A percentile compares a stretch with the other conserved stretches of the same genome.
These are phyloP conservation scores for Mikania micrantha DNA, from an alignment of 129 eudicot genomes.

Conservation along the genomic window DNA sequence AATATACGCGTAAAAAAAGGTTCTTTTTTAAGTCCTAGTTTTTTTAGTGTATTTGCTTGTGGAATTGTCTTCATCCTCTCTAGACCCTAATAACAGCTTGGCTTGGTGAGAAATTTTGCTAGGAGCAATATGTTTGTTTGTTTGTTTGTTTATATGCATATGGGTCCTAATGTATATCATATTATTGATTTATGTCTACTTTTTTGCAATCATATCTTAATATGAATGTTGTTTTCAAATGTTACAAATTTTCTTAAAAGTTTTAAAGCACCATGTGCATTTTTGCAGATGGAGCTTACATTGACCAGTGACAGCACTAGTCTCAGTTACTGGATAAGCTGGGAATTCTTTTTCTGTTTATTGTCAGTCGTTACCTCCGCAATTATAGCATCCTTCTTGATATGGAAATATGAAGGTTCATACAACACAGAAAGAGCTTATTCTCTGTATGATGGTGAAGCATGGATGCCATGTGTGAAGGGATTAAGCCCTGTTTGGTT, in stretches of 20 bases:
- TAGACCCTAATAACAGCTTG: too few species aligned
- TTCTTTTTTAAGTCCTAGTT: too few species aligned
- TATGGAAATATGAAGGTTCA: constrained; percentile 58
- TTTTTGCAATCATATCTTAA: neutral
- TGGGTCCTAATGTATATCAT: neutral
- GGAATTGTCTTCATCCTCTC: too few species aligned
- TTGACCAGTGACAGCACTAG: constrained; percentile 42
- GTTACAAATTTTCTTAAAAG: neutral
- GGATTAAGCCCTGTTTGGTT: constrained; percentile 55
- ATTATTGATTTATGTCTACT: neutral
- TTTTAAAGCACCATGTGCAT: neutral
- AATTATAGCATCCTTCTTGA: constrained; percentile 30
- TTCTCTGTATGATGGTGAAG: constrained; percentile 43
- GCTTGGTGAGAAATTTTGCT: too few species aligned
- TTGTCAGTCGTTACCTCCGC: constrained; percentile 43
- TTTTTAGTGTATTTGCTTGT: too few species aligned
- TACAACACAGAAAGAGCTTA: constrained; percentile 33
- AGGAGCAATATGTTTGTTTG: neutral
- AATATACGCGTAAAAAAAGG: too few species aligned
- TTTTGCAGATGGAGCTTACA: constrained; percentile 38
- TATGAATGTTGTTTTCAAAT: constrained; percentile 1
- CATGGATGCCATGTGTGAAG: constrained; percentile 85
- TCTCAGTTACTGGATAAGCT: constrained; percentile 80
- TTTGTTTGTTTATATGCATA: neutral
- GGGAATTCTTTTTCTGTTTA: constrained; percentile 73